phyloP scores from a whole-genome alignment of 176 grass and related monocot genomes.

The Tillandsia leiboldiana region DNA sequence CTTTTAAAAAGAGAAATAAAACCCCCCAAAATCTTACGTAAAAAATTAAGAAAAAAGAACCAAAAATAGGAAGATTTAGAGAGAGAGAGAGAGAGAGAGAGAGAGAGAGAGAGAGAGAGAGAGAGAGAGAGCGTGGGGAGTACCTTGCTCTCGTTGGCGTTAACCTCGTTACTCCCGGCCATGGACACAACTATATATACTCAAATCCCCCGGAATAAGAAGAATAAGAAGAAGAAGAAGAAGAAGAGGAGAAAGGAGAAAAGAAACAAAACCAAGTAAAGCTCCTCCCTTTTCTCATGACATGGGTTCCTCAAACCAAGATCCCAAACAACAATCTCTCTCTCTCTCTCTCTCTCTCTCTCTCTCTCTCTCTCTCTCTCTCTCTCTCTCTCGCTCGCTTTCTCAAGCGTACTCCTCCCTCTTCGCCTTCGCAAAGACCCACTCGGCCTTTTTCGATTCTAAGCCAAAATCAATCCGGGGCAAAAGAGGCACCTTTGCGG shows the following conservation, averaged over 20 bases:
- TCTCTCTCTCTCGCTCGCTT: background rate
- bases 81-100: background rate
- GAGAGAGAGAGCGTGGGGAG: background rate
- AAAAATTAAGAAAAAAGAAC: constrained; percentile 3
- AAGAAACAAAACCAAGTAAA: constrained; percentile 6
- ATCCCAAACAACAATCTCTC: background rate
- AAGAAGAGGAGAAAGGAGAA: background rate
- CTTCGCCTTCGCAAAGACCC: background rate
- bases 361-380: background rate
- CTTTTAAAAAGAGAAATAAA: background rate
- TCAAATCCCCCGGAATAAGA: too few species aligned
- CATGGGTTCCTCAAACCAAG: constrained; percentile 2
- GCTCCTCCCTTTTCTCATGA: constrained; percentile 23
- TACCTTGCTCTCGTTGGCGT: constrained; percentile 97
- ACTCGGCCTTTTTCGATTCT: too few species aligned
- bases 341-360: background rate
- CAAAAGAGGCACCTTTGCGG: background rate
- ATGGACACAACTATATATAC: constrained; percentile 25
- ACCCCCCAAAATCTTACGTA: background rate
- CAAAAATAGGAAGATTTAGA: constrained; percentile 7
- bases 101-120: background rate
- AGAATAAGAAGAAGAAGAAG: too few species aligned
- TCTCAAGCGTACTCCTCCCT: background rate
- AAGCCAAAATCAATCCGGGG: background rate
- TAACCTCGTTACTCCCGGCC: constrained; percentile 98